Percentiles rank a stretch among this genome's conserved stretches.
Conservation (phyloP, 2,329 filamentous ascomycete species). For the Penicillium sp. region DNA sequence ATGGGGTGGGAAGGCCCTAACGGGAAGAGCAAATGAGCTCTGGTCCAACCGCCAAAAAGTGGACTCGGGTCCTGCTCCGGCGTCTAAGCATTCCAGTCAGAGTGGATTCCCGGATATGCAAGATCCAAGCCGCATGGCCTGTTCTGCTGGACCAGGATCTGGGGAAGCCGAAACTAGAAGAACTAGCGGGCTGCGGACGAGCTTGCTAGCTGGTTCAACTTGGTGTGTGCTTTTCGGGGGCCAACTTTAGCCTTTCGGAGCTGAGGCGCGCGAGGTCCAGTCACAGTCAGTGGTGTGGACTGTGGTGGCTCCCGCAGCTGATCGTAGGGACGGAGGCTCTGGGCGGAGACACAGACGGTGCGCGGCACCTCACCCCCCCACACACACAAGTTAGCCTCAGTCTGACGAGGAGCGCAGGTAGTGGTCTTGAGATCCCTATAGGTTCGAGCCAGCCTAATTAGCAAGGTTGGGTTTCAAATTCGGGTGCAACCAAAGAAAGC, state of each 20-base stretch:
- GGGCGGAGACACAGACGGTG: constrained; percentile 5
- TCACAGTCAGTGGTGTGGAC: not conserved
- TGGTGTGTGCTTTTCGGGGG: too few species aligned
- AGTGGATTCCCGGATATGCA: constrained; percentile 31
- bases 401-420: not conserved
- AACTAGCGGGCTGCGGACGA: constrained; percentile 8
- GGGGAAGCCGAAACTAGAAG: constrained; percentile 4
- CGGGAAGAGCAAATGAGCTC: constrained; percentile 9
- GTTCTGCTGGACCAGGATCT: constrained; percentile 8
- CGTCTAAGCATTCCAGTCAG: constrained; percentile 39
- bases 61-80: constrained; percentile 33
- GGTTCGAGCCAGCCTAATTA: constrained; percentile 1
- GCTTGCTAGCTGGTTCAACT: not conserved
- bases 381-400: not conserved
- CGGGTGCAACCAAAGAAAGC: not conserved
- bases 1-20: constrained; percentile 30
- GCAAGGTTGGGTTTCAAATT: constrained; percentile 4
- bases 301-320: not conserved
- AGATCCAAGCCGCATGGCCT: constrained; percentile 29
- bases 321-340: not conserved
- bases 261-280: not conserved
- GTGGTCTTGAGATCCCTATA: not conserved
- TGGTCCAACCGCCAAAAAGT: constrained; percentile 25
- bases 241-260: not conserved
- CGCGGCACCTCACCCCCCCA: not conserved